Percentiles rank a stretch among this genome's conserved stretches.
Conservation (phyloP, 1,139 yeast genomes). For the Kodamaea derodonti region DNA sequence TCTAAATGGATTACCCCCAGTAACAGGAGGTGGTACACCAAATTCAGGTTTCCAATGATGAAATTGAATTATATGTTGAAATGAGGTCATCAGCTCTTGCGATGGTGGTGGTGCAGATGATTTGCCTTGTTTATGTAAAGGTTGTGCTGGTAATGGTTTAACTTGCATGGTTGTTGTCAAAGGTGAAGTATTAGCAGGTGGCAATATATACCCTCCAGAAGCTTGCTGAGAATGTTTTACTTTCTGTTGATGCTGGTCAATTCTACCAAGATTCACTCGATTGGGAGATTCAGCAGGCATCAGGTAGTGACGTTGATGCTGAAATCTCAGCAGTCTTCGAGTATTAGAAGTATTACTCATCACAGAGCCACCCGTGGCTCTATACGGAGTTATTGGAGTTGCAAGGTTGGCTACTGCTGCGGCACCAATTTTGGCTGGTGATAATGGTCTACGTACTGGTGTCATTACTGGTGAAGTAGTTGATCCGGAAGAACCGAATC, state of each 20-base stretch:
- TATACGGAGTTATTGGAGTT: slow-evolving; percentile 31
- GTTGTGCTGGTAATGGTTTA: slow-evolving; percentile 44
- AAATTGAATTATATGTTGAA: slow-evolving; percentile 49
- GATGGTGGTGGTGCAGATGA: slow-evolving; percentile 38
- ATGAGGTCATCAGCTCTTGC: slow-evolving; percentile 50
- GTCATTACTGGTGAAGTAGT: slow-evolving; percentile 11
- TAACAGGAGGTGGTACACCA: slow-evolving; percentile 8
- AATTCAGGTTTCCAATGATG: slow-evolving; percentile 52
- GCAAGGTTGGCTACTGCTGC: slow-evolving; percentile 60
- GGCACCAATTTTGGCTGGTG: slow-evolving; percentile 74
- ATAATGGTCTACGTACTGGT: slow-evolving; percentile 42
- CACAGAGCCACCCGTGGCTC: slow-evolving; percentile 13
- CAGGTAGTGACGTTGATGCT: slow-evolving; percentile 42
- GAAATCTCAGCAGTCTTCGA: slow-evolving; percentile 17
- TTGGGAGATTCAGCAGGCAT: slow-evolving; percentile 33
- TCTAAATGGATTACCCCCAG: slow-evolving; percentile 9
- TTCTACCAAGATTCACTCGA: slow-evolving; percentile 1
- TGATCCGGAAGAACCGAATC: slow-evolving; percentile 18
- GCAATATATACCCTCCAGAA: not conserved
- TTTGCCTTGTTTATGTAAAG: slow-evolving; percentile 34
- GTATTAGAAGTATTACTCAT: slow-evolving; percentile 11
- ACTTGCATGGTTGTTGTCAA: slow-evolving; percentile 39
- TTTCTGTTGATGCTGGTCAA: slow-evolving; percentile 6
- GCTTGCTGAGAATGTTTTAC: slow-evolving; percentile 2
- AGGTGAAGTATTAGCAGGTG: slow-evolving; percentile 8